These are phyloP conservation scores for Orbilia javanica DNA, from an alignment of 2,329 filamentous ascomycete species.

Conservation along the genomic window DNA sequence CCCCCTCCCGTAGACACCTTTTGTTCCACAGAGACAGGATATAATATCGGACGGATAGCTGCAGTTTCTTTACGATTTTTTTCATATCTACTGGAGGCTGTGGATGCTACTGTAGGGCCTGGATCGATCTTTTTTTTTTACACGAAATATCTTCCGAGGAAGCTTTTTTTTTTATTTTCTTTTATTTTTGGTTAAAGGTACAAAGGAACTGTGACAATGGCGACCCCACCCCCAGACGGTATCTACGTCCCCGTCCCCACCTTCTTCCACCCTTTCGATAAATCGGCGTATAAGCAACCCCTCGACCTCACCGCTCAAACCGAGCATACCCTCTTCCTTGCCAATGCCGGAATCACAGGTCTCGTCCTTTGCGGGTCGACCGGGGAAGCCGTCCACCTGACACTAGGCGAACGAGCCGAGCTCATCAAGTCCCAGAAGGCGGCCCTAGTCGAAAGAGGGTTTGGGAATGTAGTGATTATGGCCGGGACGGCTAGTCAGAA, in stretches of 20 bases:
- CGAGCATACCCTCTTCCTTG: conserved; percentile 73
- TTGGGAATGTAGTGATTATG: conserved; percentile 73
- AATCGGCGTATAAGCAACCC: conserved; percentile 68
- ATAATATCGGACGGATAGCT: conserved; percentile 24
- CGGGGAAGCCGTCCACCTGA: conserved; percentile 75
- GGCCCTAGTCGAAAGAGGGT: conserved; percentile 71
- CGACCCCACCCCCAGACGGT: conserved; percentile 68
- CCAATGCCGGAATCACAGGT: conserved; percentile 72
- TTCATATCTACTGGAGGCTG: background rate
- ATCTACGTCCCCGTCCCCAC: conserved; percentile 75
- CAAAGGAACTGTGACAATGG: conserved; percentile 38
- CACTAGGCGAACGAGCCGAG: conserved; percentile 71
- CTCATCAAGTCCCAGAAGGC: conserved; percentile 71
- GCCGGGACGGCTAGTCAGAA: conserved; percentile 74
- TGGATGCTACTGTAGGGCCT: background rate
- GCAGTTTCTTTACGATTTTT: background rate
- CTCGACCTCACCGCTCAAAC: conserved; percentile 73
- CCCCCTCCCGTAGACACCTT: background rate
- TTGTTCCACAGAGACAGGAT: background rate
- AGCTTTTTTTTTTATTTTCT: too few species aligned
- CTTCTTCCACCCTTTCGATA: conserved; percentile 70
- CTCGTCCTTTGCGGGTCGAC: conserved; percentile 75
- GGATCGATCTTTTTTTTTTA: background rate
- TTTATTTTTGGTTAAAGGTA: background rate
- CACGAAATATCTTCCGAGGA: background rate